phyloP scores from a whole-genome alignment of 306 rosid species.

The Ceratonia siliqua region DNA sequence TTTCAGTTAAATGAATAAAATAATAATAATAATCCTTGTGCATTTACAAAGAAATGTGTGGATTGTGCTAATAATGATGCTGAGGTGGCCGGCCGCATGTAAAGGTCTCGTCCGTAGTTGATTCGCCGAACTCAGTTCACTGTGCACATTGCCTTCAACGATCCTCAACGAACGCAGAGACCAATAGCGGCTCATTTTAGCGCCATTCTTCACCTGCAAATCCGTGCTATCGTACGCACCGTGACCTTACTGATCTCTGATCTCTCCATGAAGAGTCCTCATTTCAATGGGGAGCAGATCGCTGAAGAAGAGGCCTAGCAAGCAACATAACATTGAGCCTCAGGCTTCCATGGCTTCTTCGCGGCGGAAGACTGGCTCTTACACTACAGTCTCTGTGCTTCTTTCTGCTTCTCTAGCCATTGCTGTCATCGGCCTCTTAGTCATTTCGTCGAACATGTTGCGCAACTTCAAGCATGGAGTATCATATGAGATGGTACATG shows the following conservation, averaged over 20 bases:
- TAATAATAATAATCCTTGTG: no score
- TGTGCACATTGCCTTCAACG: not conserved
- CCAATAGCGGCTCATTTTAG: slow-evolving; percentile 36
- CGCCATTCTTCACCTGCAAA: slow-evolving; percentile 12
- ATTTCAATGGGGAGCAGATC: slow-evolving; percentile 58
- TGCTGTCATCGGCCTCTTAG: slow-evolving; percentile 41
- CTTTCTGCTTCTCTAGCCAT: slow-evolving; percentile 36
- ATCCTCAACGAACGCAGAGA: not conserved
- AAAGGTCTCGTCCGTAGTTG: not conserved
- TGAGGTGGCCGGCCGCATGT: not conserved
- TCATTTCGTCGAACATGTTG: slow-evolving; percentile 51
- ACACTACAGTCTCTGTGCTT: slow-evolving; percentile 30
- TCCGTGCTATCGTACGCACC: slow-evolving; percentile 22
- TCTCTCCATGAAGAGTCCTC: slow-evolving; percentile 28
- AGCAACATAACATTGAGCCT: slow-evolving; percentile 36
- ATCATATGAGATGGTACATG: slow-evolving; percentile 53
- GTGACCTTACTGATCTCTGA: no score
- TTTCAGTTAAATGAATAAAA: no score
- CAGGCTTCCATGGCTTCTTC: slow-evolving; percentile 52
- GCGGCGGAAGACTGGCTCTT: slow-evolving; percentile 24
- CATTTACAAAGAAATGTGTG: no score
- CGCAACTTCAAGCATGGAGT: slow-evolving; percentile 2
- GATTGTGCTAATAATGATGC: no score
- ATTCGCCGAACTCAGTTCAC: not conserved
- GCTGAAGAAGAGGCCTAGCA: slow-evolving; percentile 47